A percentile compares a stretch with the other conserved stretches of the same genome.
phyloP scores from a whole-genome alignment of 768 basidiomycete genomes.

The Phlebiopsis gigantea region DNA sequence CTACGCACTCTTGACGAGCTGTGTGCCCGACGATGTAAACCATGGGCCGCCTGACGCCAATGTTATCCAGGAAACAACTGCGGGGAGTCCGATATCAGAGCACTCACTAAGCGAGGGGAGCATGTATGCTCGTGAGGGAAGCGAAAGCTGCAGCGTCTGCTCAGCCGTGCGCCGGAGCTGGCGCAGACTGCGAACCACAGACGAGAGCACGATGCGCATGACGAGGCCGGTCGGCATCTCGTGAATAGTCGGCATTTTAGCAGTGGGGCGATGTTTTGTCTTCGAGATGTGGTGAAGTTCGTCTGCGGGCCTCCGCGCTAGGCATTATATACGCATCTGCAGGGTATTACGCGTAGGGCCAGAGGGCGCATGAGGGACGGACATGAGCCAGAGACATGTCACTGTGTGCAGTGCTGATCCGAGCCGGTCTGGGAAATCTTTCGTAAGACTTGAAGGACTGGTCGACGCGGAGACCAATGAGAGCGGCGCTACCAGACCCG shows the following conservation, averaged over 20 bases:
- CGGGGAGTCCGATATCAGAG: background rate
- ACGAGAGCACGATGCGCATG: background rate
- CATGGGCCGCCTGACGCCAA: background rate
- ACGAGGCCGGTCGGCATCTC: constrained; percentile 2
- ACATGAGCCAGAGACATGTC: background rate
- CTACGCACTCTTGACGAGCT: background rate
- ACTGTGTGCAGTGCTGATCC: background rate
- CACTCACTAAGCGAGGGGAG: background rate
- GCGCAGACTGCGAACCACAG: background rate
- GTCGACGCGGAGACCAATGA: too few species aligned
- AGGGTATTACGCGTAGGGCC: background rate
- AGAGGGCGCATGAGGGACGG: background rate
- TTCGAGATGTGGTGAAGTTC: background rate
- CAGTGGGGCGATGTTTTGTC: background rate
- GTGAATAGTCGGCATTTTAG: constrained; percentile 2
- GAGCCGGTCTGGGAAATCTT: background rate
- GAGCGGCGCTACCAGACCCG: too few species aligned
- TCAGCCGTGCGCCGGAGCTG: background rate
- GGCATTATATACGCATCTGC: background rate
- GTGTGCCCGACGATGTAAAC: background rate
- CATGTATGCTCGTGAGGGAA: background rate
- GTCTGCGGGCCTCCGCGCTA: too few species aligned
- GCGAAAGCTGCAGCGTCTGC: background rate
- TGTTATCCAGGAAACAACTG: background rate
- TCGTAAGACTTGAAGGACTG: background rate